phyloP scores from a whole-genome alignment of 2,329 filamentous ascomycete species.

The Aspergillus pseudonomiae region DNA sequence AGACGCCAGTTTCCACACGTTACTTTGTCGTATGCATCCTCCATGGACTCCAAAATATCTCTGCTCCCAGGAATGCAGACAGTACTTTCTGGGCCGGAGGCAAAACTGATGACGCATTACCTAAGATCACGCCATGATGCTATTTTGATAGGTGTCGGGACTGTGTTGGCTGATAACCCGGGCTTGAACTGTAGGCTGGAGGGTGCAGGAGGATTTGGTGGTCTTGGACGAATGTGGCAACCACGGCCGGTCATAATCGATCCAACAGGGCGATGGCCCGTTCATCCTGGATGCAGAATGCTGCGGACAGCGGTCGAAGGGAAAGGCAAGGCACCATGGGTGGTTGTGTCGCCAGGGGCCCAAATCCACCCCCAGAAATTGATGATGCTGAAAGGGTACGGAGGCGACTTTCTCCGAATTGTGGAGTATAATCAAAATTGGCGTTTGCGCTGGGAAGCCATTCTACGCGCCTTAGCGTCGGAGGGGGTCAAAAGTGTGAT shows the following conservation, averaged over 20 bases:
- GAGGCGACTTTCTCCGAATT: slow-evolving; percentile 50
- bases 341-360: slow-evolving; percentile 59
- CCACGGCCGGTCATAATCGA: slow-evolving; percentile 84
- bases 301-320: slow-evolving; percentile 66
- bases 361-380: slow-evolving; percentile 52
- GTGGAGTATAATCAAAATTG: slow-evolving; percentile 42
- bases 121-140: slow-evolving; percentile 80
- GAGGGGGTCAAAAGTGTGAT: slow-evolving; percentile 77
- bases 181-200: slow-evolving; percentile 78
- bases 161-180: slow-evolving; percentile 82
- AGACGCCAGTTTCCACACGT: slow-evolving; percentile 55
- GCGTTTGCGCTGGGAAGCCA: slow-evolving; percentile 64
- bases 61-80: slow-evolving; percentile 80
- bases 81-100: slow-evolving; percentile 75
- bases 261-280: slow-evolving; percentile 72
- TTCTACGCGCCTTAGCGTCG: slow-evolving; percentile 61
- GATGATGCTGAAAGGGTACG: slow-evolving; percentile 49
- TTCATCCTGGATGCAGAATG: slow-evolving; percentile 64
- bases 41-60: slow-evolving; percentile 79
- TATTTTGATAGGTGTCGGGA: slow-evolving; percentile 83
- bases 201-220: slow-evolving; percentile 60
- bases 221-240: slow-evolving; percentile 59
- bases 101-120: slow-evolving; percentile 92
- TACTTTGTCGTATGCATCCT: slow-evolving; percentile 88
- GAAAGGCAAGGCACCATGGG: slow-evolving; percentile 71